Conservation (phyloP, 2,329 filamentous ascomycete species). For the Monosporascus sp. region DNA sequence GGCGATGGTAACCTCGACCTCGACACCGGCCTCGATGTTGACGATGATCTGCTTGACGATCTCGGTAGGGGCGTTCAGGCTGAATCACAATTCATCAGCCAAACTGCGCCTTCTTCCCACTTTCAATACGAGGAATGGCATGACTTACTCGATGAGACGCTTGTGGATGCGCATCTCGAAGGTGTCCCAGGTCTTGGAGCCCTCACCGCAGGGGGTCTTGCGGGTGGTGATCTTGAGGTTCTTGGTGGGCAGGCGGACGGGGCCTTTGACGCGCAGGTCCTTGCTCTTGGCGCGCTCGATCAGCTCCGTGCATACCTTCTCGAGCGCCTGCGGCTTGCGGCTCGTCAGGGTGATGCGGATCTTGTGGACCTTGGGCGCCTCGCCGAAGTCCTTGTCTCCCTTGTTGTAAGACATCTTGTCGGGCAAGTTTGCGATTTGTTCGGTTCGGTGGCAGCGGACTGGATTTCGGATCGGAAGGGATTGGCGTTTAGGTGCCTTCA, state of each 20-base stretch:
- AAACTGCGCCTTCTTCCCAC: slow-evolving; percentile 9
- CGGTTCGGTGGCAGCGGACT: slow-evolving; percentile 11
- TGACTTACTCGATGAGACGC: slow-evolving; percentile 82
- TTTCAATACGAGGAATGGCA: neutral
- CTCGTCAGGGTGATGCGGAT: slow-evolving; percentile 97
- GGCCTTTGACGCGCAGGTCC: slow-evolving; percentile 97
- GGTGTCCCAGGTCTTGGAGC: slow-evolving; percentile 99
- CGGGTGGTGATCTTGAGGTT: slow-evolving; percentile 94
- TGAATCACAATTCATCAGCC: slow-evolving; percentile 26
- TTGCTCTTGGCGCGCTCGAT: slow-evolving; percentile 98
- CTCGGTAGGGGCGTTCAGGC: slow-evolving; percentile 94
- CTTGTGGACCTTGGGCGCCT: slow-evolving; percentile 90
- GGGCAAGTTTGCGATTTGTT: slow-evolving; percentile 13
- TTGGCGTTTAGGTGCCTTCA: slow-evolving; percentile 51
- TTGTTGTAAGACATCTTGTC: slow-evolving; percentile 89
- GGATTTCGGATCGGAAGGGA: slow-evolving; percentile 2
- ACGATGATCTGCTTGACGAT: slow-evolving; percentile 95
- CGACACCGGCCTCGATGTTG: slow-evolving; percentile 91
- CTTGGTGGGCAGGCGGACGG: slow-evolving; percentile 97
- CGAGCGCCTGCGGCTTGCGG: slow-evolving; percentile 90
- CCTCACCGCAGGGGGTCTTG: slow-evolving; percentile 99
- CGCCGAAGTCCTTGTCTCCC: slow-evolving; percentile 88
- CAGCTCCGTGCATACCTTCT: slow-evolving; percentile 97
- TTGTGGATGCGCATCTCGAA: slow-evolving; percentile 99
- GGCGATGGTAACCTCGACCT: slow-evolving; percentile 90